A percentile compares a stretch with the other conserved stretches of the same genome.
Evolutionary conservation across 805 yeast genomes (phyloP).

Genomic region (Starmerella davenportii): DNA sequence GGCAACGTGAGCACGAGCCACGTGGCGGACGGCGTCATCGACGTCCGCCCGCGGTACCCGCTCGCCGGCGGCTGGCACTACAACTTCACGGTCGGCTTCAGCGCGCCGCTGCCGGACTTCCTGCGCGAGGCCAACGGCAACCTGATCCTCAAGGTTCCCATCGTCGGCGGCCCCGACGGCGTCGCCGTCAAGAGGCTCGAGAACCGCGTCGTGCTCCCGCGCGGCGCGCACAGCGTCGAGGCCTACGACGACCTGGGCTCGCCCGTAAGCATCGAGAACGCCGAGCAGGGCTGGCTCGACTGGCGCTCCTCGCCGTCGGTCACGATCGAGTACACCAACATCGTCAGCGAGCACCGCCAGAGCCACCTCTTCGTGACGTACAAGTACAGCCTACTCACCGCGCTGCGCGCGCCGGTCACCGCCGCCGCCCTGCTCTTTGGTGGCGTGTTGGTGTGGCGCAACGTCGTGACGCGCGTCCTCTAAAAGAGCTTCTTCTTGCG

Average conservation of each 20-base stretch:
- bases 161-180: slow-evolving; percentile 54
- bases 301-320: slow-evolving; percentile 62
- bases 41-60: slow-evolving; percentile 80
- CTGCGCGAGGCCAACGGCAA: slow-evolving; percentile 32
- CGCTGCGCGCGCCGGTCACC: slow-evolving; percentile 39
- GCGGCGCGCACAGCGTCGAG: slow-evolving; percentile 48
- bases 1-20: slow-evolving; percentile 76
- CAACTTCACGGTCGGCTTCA: slow-evolving; percentile 94
- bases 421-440: not conserved
- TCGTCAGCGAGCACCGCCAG: slow-evolving; percentile 49
- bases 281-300: slow-evolving; percentile 38
- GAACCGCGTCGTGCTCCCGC: slow-evolving; percentile 61
- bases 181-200: slow-evolving; percentile 40
- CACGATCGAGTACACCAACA: slow-evolving; percentile 37
- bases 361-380: slow-evolving; percentile 45
- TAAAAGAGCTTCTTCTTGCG: no score
- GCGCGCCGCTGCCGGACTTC: slow-evolving; percentile 36
- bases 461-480: not conserved
- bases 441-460: not conserved
- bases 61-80: slow-evolving; percentile 90
- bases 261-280: not conserved
- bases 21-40: slow-evolving; percentile 25
- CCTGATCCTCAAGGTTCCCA: slow-evolving; percentile 43
- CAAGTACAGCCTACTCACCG: slow-evolving; percentile 35
- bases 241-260: slow-evolving; percentile 34